Evolutionary conservation across 768 basidiomycete genomes (phyloP).

Genomic region (Trametes punicea): DNA sequence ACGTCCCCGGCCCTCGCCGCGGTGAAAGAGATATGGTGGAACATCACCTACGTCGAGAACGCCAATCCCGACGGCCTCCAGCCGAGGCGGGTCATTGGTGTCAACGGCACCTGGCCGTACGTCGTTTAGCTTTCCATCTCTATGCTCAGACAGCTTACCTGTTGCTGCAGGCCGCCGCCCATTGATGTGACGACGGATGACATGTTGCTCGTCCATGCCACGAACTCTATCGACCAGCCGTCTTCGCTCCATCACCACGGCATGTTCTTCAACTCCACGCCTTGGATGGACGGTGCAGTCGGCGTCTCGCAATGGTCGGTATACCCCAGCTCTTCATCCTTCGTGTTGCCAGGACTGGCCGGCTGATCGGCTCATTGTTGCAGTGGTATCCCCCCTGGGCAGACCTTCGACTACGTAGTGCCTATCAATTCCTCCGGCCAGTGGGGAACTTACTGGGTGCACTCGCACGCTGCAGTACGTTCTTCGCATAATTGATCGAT

Average conservation of each 20-base stretch:
- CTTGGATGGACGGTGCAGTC: constrained; percentile 88
- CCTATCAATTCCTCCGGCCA: constrained; percentile 66
- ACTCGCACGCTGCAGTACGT: constrained; percentile 58
- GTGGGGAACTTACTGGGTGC: constrained; percentile 81
- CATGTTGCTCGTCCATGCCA: constrained; percentile 71
- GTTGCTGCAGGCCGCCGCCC: constrained; percentile 67
- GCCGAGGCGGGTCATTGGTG: constrained; percentile 75
- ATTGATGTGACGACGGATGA: constrained; percentile 71
- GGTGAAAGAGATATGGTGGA: constrained; percentile 82
- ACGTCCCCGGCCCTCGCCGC: constrained; percentile 52
- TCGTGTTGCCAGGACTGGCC: too few species aligned
- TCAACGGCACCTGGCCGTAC: constrained; percentile 94
- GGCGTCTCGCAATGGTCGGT: constrained; percentile 80
- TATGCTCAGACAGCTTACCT: background rate
- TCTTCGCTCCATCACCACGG: constrained; percentile 90
- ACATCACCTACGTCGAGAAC: constrained; percentile 77
- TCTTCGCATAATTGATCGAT: background rate
- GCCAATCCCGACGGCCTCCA: constrained; percentile 84
- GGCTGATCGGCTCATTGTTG: background rate
- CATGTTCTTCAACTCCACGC: constrained; percentile 86
- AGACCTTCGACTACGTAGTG: constrained; percentile 70
- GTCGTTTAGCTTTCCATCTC: constrained; percentile 29
- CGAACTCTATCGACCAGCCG: constrained; percentile 62
- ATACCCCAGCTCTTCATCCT: background rate
- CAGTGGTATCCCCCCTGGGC: constrained; percentile 76